phyloP scores from a whole-genome alignment of 164 flowering plant genomes.

The Amborella trichopoda region DNA sequence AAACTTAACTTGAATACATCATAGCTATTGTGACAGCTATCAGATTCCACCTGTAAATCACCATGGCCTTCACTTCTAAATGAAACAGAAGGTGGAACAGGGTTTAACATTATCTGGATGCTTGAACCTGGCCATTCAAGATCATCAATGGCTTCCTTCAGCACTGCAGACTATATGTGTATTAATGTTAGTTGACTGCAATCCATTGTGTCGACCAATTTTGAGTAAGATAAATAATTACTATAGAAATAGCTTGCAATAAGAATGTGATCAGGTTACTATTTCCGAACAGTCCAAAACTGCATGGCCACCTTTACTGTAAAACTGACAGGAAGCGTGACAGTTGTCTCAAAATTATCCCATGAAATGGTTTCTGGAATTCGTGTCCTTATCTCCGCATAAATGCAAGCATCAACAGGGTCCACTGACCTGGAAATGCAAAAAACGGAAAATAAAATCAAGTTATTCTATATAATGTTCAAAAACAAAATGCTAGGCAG shows the following conservation, averaged over 20 bases:
- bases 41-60: constrained; percentile 61
- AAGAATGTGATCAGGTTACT: too few species aligned
- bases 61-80: constrained; percentile 96
- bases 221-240: too few species aligned
- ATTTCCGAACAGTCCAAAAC: background rate
- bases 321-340: constrained; percentile 64
- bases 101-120: constrained; percentile 58
- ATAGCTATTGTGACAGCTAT: background rate
- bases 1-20: background rate
- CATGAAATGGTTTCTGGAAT: constrained; percentile 86
- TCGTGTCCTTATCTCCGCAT: constrained; percentile 86
- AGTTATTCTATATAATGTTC: too few species aligned
- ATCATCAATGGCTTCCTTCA: constrained; percentile 95
- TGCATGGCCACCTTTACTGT: constrained; percentile 59
- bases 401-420: constrained; percentile 64
- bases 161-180: constrained; percentile 60
- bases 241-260: too few species aligned
- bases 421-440: constrained; percentile 63
- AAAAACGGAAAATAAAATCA: too few species aligned
- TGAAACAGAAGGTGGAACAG: constrained; percentile 66
- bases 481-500: too few species aligned
- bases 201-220: too few species aligned
- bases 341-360: constrained; percentile 95
- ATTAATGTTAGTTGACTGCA: too few species aligned
- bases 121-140: constrained; percentile 99